Base-by-base conservation (phyloP, 139 green algal genomes). In the Chlorella ohadii region DNA sequence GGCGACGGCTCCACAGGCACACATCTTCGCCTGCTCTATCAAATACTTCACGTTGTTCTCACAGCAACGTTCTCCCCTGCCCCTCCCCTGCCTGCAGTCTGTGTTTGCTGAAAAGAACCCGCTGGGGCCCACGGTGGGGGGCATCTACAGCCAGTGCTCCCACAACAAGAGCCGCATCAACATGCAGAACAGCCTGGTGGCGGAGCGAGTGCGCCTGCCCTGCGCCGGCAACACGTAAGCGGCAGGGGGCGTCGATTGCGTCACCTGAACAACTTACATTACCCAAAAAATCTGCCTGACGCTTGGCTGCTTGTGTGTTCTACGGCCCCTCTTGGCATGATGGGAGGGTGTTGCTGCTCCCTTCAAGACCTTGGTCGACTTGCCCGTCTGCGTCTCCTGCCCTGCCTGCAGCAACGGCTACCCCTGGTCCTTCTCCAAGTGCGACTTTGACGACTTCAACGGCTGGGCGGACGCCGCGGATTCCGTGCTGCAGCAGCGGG, bases 81-180 rank as follows among this genome's bases (percentile, higher is more conserved):
- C n/a, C n/a, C n/a, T n/a, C n/a, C n/a, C 7, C 44, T 51, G 7
- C 44, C 44, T 38, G 22, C 34, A 19, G 22, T 56, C 71, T 0
- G 28, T 88, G 25, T 85, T 83, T 55, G 47, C 51, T 1, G 78
- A 78, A 66, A 59, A 41, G 61, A 67, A 78, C 39, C 38, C 84
- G 3, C 39, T 56, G 13, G 71, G 39, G 6, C 27, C 44, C 34
- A 88, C 70, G 1, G 28, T 88, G 34, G 68, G 78, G 13, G 63
- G 44, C 59, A 77, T 75, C 38, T 78, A 82, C 27, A 64, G n/a
- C 31, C 20, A 31, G 22, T 86, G 78, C 61, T 83, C 70, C 4
- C 82, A 88, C 57, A 70, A 57, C 57, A 76, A 51, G 47, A 74
- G 66, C 68, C 39, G 79, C 19, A 66, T 88, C 36, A 88, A 36